Evolutionary conservation across 805 yeast species (phyloP).

Genomic region (Peterozyma toletana): DNA sequence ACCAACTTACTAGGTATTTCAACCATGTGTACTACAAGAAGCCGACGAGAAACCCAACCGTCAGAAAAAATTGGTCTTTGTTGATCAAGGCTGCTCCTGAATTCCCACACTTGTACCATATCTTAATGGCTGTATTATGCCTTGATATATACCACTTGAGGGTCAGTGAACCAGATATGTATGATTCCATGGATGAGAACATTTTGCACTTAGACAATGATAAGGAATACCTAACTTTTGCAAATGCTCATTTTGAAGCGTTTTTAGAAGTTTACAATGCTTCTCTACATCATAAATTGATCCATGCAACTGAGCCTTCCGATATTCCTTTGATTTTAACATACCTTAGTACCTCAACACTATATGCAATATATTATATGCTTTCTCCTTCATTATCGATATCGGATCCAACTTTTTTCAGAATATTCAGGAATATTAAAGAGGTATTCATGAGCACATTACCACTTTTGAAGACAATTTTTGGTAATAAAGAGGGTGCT

Average conservation of each 20-base stretch:
- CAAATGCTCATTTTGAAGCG: neutral
- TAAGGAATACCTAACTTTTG: slow-evolving; percentile 1
- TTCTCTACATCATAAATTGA: too few species aligned
- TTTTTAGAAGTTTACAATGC: neutral
- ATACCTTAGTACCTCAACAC: neutral
- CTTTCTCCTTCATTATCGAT: slow-evolving; percentile 2
- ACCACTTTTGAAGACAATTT: too few species aligned
- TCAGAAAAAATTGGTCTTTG: too few species aligned
- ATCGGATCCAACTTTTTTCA: slow-evolving; percentile 2
- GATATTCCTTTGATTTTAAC: neutral
- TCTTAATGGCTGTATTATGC: slow-evolving; percentile 2
- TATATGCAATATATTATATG: slow-evolving; percentile 1
- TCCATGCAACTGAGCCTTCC: too few species aligned
- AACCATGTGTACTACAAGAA: too few species aligned
- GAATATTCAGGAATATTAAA: neutral
- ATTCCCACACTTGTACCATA: neutral
- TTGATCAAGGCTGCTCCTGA: too few species aligned
- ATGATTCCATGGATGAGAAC: neutral
- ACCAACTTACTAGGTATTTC: too few species aligned
- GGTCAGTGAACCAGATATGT: neutral
- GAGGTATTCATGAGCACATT: neutral
- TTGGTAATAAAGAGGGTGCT: too few species aligned
- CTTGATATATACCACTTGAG: slow-evolving; percentile 1
- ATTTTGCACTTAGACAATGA: neutral
- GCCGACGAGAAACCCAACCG: too few species aligned